Conservation (phyloP, 805 yeast genomes). For the Teunomyces lycoperdinae region DNA sequence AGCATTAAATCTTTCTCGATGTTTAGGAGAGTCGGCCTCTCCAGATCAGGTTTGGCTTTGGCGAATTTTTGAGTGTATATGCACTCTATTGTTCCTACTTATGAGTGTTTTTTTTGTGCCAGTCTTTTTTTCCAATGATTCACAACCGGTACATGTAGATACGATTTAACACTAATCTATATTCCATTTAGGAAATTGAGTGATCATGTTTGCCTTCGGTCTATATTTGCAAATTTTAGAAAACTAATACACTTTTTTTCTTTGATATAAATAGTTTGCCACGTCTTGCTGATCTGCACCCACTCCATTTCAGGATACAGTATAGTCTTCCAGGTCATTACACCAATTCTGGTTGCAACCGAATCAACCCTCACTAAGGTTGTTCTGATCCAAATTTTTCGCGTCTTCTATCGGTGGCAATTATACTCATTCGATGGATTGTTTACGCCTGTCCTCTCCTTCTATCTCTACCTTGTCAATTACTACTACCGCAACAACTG, state of each 20-base stretch:
- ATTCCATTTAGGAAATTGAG: conserved; percentile 1
- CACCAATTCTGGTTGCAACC: not conserved
- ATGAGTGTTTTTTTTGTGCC: not conserved
- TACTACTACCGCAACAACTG: not conserved
- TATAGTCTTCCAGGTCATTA: not conserved
- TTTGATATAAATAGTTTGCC: not conserved
- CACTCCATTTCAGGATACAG: not conserved
- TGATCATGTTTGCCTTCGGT: not conserved
- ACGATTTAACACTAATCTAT: conserved; percentile 2
- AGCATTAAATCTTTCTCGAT: conserved; percentile 6
- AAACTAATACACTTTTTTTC: not conserved
- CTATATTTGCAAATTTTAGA: not conserved
- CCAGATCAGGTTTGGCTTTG: not conserved
- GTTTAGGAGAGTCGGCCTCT: not conserved
- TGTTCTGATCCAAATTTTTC: not conserved
- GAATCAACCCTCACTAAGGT: not conserved
- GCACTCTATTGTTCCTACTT: not conserved
- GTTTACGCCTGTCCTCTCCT: not conserved
- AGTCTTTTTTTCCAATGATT: not conserved
- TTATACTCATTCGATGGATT: not conserved
- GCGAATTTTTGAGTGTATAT: not conserved
- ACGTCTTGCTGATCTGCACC: not conserved
- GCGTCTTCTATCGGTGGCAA: conserved; percentile 1
- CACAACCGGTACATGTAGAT: not conserved
- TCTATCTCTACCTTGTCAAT: not conserved